Base-by-base conservation (phyloP, 2,329 filamentous ascomycete genomes). In the Nothopassalora personata region DNA sequence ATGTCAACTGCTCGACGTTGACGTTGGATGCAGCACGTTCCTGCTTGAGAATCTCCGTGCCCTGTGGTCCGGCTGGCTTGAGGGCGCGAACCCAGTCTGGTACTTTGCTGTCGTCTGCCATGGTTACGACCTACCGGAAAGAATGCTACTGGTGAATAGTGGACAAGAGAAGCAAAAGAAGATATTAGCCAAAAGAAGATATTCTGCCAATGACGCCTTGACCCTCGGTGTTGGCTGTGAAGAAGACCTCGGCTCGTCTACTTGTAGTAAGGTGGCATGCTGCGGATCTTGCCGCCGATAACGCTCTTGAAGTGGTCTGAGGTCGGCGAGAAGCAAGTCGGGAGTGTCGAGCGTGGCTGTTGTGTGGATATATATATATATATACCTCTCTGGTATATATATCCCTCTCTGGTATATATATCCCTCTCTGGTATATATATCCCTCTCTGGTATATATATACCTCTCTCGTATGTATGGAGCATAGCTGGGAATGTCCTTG, bases 21-120 rank as follows among this genome's bases (percentile, higher is more conserved):
- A 91, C 74, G 60, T 84, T 84, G 54, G 86, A 89, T 67, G 83
- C 83, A 27, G 80, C 81, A 63, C 89, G 83, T 77, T 91, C 88
- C 53, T 82, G 78, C n/a, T 79, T 73, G 56, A 91, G 83, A 51
- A 91, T 80, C 68, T 90, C 86, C 43, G 80, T 79, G 62, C 88
- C 88, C 67, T 90, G 87, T 5, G 85, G 85, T 57, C 82, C 82
- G 2, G 87, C 79, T 36, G 85, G 85, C 77, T 81, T 85, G 65
- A 89, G 77, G 65, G 82, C 80, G 73, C 85, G 84, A 67, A 89
- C 86, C 86, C 86, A 89, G 73, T 81, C 77, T 43, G 83, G 83
- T 65, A 79, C 74, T 56, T 72, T 48, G 70, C 30, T 51, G 28
- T 51, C 49, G 30, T 51, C 49, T 3, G 49, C 28, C 49, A 51